Conservation (phyloP, 176 grass and related monocot species). For the Oryza glaberrima region DNA sequence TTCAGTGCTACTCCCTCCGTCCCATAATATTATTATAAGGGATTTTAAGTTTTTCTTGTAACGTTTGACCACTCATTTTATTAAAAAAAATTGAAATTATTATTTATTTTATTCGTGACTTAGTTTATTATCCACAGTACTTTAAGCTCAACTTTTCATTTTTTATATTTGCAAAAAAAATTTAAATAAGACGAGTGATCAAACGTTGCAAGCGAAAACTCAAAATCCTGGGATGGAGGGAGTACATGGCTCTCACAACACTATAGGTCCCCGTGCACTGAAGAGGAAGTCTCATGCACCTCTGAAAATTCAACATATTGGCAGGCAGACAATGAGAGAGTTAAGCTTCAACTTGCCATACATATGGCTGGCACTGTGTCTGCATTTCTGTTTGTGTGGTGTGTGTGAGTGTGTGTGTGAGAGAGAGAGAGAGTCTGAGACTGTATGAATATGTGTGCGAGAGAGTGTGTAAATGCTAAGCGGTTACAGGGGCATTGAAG, state of each 20-base stretch:
- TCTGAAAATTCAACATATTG: background rate
- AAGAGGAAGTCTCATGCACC: conserved; percentile 20
- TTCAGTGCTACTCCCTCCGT: background rate
- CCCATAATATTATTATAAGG: too few species aligned
- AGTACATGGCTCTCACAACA: too few species aligned
- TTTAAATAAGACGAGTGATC: too few species aligned
- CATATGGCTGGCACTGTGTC: background rate
- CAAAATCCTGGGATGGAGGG: too few species aligned
- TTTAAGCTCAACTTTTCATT: too few species aligned
- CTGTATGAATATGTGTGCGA: background rate
- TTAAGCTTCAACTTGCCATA: background rate
- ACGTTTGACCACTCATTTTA: too few species aligned
- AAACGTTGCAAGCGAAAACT: too few species aligned
- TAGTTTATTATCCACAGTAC: too few species aligned
- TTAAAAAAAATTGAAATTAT: too few species aligned
- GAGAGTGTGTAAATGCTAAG: conserved; percentile 29
- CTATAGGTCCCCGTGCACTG: background rate
- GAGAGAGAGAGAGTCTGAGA: background rate
- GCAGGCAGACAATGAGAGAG: conserved; percentile 15
- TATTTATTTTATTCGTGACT: too few species aligned
- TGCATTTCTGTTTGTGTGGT: background rate
- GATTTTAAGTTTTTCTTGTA: too few species aligned
- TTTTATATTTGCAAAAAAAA: too few species aligned
- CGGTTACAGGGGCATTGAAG: conserved; percentile 45
- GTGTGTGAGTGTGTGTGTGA: background rate